Base-by-base conservation (phyloP, 2,329 filamentous ascomycete genomes). In the Diaporthe citrichinensis region DNA sequence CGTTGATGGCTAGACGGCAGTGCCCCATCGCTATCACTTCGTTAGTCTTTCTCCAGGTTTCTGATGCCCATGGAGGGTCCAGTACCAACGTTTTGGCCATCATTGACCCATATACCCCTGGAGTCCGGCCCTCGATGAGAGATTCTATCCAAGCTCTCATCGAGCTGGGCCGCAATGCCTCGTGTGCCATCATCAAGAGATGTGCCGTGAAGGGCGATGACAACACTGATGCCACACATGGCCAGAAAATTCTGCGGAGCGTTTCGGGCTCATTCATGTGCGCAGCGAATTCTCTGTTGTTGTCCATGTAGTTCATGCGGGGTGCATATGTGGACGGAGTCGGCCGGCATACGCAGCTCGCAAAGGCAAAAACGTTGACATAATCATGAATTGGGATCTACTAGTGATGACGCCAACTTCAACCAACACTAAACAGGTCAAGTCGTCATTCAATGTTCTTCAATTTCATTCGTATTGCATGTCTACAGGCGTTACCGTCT, bases 1-100 rank as follows among this genome's bases (percentile, higher is more conserved):
- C 89, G 77, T 88, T 88, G 79, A 90, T 90, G 23, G 87, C 84
- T 14, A 90, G 82, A n/a, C 88, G 85, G 59, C 85, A 85, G 79
- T 90, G 88, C 20, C 84, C 88, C 36, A 90, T 83, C 7, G 80
- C 83, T 76, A 49, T 10, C n/a, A 44, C 15, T 17, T 25, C 8
- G n/a, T 31, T 12, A 34, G 51, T 53, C 28, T 4, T 76, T 20
- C n/a, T 2, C 74, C 62, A 25, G 73, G 28, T 72, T 51, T 74
- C 55, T 44, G 36, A 57, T 36, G 65, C n/a, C 14, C 10, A 72
- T 15, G 28, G 36, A 34, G 4, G 2, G 25, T 34, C 25, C 17
- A 69, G 49, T 39, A 77, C 75, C 77, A 59, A 79, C 67, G 4
- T 41, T 28, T 23, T 49, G 77, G 59, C 80, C 77, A 9, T 77